Evolutionary conservation across 306 rosid species (phyloP).

Genomic region (Quercus aquifolioides): DNA sequence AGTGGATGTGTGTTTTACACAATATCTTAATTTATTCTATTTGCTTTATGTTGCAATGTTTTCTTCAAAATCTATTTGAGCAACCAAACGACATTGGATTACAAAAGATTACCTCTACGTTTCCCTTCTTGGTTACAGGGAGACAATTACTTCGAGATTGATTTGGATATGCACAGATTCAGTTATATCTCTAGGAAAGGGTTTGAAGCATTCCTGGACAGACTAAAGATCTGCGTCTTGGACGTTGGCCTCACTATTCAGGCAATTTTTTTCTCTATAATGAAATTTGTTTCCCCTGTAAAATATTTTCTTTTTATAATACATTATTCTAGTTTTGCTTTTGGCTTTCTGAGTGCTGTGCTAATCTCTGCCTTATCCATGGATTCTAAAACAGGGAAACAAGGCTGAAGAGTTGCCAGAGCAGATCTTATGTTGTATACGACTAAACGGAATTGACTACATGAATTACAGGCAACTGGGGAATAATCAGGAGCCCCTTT

Average conservation of each 20-base stretch:
- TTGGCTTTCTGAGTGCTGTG: background rate
- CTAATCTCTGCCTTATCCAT: conserved; percentile 4
- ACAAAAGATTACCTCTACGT: background rate
- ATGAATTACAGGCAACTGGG: conserved; percentile 80
- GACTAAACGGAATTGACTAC: conserved; percentile 82
- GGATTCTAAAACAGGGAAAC: conserved; percentile 66
- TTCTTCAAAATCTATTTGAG: background rate
- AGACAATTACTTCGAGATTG: conserved; percentile 92
- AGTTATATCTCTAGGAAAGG: conserved; percentile 96
- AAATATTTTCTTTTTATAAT: no score
- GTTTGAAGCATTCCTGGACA: conserved; percentile 83
- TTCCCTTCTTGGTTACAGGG: conserved; percentile 44
- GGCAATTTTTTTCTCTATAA: conserved; percentile 41
- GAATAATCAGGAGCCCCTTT: conserved; percentile 43
- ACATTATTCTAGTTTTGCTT: background rate
- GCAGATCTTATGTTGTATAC: conserved; percentile 82
- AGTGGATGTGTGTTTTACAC: background rate
- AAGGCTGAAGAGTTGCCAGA: conserved; percentile 94
- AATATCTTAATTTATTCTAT: background rate
- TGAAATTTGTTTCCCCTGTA: background rate
- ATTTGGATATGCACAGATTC: conserved; percentile 96
- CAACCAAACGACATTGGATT: background rate
- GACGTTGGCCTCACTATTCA: conserved; percentile 98
- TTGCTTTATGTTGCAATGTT: background rate
- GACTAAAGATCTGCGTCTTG: conserved; percentile 73